phyloP scores from a whole-genome alignment of 73 alveolate genomes.

The Blepharisma japonicum region DNA sequence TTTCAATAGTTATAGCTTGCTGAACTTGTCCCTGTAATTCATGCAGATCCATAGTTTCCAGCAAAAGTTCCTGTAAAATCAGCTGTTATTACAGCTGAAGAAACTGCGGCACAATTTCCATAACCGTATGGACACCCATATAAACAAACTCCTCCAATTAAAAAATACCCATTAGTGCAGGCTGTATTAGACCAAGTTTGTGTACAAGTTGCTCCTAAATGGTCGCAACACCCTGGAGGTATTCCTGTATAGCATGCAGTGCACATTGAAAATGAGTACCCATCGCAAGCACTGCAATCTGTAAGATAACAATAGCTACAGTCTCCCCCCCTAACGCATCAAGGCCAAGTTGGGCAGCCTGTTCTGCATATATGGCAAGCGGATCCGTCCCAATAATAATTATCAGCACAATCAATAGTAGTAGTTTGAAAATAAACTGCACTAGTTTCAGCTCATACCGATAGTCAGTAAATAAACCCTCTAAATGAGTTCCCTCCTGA shows the following conservation, averaged over 20 bases:
- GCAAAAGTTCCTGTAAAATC: no score
- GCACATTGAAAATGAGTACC: not conserved
- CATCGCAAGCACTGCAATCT: not conserved
- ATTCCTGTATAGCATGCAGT: not conserved
- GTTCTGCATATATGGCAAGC: not conserved
- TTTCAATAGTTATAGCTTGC: no score
- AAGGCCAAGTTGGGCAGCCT: not conserved
- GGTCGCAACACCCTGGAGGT: not conserved
- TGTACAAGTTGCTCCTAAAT: not conserved
- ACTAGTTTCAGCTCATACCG: not conserved
- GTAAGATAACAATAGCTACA: not conserved
- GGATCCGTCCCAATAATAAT: not conserved
- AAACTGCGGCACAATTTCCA: not conserved
- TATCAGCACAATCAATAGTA: not conserved
- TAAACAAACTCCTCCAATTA: not conserved
- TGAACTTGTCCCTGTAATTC: no score
- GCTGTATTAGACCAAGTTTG: not conserved
- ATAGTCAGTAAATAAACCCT: not conserved
- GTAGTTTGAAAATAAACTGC: not conserved
- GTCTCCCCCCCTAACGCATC: not conserved
- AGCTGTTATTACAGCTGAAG: not conserved
- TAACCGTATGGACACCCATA: not conserved
- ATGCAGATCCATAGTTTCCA: no score
- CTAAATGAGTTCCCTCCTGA: not conserved
- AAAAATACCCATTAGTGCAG: not conserved